These are phyloP conservation scores for Mariannaea elegans DNA, from an alignment of 2,329 filamentous ascomycete species.

Conservation along the genomic window DNA sequence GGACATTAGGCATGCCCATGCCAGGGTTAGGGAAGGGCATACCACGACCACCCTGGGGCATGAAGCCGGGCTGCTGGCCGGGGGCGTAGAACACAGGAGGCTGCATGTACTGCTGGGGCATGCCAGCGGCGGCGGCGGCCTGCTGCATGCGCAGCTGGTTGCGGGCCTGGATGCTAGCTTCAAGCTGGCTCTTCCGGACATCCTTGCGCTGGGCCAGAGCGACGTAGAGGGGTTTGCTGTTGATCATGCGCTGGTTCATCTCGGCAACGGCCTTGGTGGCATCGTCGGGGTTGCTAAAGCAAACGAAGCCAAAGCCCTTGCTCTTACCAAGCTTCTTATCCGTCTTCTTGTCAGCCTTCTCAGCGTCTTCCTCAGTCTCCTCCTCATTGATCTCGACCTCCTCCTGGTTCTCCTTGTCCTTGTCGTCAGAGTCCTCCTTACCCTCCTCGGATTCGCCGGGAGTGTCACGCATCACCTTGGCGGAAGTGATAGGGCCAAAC, in stretches of 20 bases:
- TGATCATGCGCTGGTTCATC: slow-evolving; percentile 99
- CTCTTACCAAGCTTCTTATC: slow-evolving; percentile 89
- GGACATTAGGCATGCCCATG: slow-evolving; percentile 75
- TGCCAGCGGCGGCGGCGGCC: slow-evolving; percentile 87
- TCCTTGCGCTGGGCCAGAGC: slow-evolving; percentile 99
- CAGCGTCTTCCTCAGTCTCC: slow-evolving; percentile 56
- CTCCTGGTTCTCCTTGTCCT: slow-evolving; percentile 61
- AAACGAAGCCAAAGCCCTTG: slow-evolving; percentile 99
- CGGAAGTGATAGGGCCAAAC: slow-evolving; percentile 95
- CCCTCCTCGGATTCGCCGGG: slow-evolving; percentile 62
- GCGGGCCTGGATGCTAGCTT: slow-evolving; percentile 98
- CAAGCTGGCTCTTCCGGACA: slow-evolving; percentile 98
- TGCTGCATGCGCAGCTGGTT: slow-evolving; percentile 99
- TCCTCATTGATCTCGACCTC: slow-evolving; percentile 58
- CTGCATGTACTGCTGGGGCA: slow-evolving; percentile 89
- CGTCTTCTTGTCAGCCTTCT: slow-evolving; percentile 66
- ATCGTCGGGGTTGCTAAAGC: slow-evolving; percentile 99
- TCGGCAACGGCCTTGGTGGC: slow-evolving; percentile 98
- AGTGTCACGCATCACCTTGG: slow-evolving; percentile 98
- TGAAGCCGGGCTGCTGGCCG: slow-evolving; percentile 78
- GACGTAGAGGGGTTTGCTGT: slow-evolving; percentile 96
- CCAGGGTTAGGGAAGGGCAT: slow-evolving; percentile 72
- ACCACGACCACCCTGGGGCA: slow-evolving; percentile 70
- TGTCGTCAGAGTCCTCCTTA: slow-evolving; percentile 61
- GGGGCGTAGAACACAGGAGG: slow-evolving; percentile 92